A percentile compares a stretch with the other conserved stretches of the same genome.
These are phyloP conservation scores for Russula foetens DNA, from an alignment of 768 basidiomycete species.

Conservation along the genomic window DNA sequence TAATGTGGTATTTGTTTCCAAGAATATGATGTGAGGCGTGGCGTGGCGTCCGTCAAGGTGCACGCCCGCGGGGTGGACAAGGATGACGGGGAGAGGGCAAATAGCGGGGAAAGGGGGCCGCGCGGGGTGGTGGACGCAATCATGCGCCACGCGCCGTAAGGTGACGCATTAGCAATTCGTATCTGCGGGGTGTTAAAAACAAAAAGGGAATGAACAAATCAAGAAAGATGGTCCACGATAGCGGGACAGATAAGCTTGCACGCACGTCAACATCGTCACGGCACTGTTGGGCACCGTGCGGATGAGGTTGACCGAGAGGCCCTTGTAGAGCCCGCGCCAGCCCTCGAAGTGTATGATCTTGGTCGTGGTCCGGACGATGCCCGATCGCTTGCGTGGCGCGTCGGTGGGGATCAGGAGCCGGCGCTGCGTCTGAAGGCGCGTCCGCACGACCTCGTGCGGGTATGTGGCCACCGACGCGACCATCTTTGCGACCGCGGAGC, in stretches of 20 bases:
- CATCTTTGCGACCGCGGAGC: conserved; percentile 94
- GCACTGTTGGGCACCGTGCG: conserved; percentile 95
- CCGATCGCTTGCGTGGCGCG: conserved; percentile 54
- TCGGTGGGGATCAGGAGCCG: conserved; percentile 38
- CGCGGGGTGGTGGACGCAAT: background rate
- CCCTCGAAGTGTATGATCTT: conserved; percentile 77
- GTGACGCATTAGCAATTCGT: conserved; percentile 37
- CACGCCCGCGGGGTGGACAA: background rate
- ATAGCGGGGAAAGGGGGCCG: too few relatives aligned
- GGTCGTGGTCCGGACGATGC: conserved; percentile 65
- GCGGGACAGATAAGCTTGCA: conserved; percentile 6
- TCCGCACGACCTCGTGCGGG: conserved; percentile 98
- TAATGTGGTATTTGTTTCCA: conserved; percentile 9
- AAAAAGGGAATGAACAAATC: too few relatives aligned
- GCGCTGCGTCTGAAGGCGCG: conserved; percentile 85
- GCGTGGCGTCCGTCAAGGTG: background rate
- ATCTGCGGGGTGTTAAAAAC: too few relatives aligned
- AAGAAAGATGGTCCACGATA: too few relatives aligned
- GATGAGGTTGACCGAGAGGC: conserved; percentile 87
- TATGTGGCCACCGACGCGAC: conserved; percentile 92
- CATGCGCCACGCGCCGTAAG: conserved; percentile 13
- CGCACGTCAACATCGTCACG: conserved; percentile 90
- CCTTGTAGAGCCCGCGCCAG: conserved; percentile 86
- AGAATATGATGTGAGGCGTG: background rate
- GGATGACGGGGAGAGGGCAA: too few relatives aligned